Conservation (phyloP, 192 early-diverging fungal genomes). For the Coemansia pectinata region DNA sequence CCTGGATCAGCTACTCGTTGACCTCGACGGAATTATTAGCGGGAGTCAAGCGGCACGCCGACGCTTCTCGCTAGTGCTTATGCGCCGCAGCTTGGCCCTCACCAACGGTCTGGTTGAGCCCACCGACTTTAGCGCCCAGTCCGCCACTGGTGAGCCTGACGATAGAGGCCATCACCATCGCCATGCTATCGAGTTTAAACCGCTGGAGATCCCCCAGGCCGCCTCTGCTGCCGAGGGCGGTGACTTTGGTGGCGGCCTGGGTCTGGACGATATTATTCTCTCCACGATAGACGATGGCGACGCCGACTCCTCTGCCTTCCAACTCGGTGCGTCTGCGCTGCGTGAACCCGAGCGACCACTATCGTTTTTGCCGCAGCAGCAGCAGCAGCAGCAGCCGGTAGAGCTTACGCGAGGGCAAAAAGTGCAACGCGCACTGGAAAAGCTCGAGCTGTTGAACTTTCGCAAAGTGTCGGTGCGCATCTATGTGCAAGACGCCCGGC, state of each 20-base stretch:
- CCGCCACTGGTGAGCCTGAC: background rate
- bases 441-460: conserved; percentile 41
- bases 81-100: conserved; percentile 47
- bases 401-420: conserved; percentile 51
- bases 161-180: background rate
- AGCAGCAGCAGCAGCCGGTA: conserved; percentile 12
- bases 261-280: conserved; percentile 28
- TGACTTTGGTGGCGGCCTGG: conserved; percentile 22
- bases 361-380: background rate
- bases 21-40: conserved; percentile 49
- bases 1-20: conserved; percentile 37
- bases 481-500: conserved; percentile 77
- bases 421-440: conserved; percentile 49
- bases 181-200: conserved; percentile 35
- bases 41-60: conserved; percentile 46
- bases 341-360: background rate
- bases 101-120: conserved; percentile 40
- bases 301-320: background rate
- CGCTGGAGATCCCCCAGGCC: conserved; percentile 32
- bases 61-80: conserved; percentile 45
- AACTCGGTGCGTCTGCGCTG: background rate
- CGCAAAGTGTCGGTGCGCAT: conserved; percentile 73
- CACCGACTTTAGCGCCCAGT: conserved; percentile 21
- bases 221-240: conserved; percentile 3
- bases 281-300: background rate